Conservation (phyloP, 2,329 filamentous ascomycete species). For the Trichoderma hamatum region DNA sequence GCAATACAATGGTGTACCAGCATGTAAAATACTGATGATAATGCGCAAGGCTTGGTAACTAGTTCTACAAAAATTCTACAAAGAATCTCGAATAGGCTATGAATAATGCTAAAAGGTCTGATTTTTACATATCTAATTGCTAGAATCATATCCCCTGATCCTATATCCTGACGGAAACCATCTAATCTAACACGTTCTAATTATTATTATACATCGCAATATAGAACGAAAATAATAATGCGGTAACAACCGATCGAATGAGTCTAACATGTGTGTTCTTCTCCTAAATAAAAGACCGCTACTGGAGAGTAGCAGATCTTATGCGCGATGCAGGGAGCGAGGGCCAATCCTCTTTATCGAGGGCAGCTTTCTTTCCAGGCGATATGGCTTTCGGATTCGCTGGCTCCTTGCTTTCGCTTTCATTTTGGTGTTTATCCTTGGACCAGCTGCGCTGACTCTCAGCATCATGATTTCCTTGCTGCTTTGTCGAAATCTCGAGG, state of each 20-base stretch:
- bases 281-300: not conserved
- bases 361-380: constrained; percentile 1
- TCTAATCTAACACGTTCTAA: not conserved
- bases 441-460: not conserved
- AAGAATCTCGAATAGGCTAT: too few species aligned
- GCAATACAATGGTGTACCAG: too few species aligned
- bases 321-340: constrained; percentile 34
- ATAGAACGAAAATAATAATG: not conserved
- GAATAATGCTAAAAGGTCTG: not conserved
- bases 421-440: constrained; percentile 2
- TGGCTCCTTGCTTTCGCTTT: not conserved
- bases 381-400: not conserved
- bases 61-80: not conserved
- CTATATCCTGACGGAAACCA: not conserved
- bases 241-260: too few species aligned
- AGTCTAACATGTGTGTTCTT: not conserved
- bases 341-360: constrained; percentile 35
- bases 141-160: not conserved
- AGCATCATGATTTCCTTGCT: not conserved
- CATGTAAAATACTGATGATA: not conserved
- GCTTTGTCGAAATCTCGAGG: not conserved
- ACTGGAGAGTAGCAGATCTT: constrained; percentile 30
- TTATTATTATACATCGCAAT: not conserved
- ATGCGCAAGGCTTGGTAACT: not conserved
- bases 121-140: not conserved